Percentiles rank a stretch among this genome's conserved stretches.
Evolutionary conservation across 208 protist genomes (phyloP).

Genomic region (Leishmania arabica): DNA sequence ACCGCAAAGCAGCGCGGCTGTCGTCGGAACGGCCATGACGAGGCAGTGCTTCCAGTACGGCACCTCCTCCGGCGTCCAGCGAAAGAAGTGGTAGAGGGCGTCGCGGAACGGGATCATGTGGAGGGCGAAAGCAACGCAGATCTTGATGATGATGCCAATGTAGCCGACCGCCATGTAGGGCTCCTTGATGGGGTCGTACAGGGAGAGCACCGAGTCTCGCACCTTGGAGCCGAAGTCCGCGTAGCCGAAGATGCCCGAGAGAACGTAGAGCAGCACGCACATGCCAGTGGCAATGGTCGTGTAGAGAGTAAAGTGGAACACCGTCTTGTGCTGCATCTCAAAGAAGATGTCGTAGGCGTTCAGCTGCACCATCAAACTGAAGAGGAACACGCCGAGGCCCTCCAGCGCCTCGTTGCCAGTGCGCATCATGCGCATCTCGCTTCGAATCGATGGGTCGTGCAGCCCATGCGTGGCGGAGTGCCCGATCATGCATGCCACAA

Average conservation of each 20-base stretch:
- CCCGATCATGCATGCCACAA: slow-evolving; percentile 55
- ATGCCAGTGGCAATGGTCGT: slow-evolving; percentile 37
- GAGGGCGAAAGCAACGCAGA: slow-evolving; percentile 58
- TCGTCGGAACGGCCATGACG: slow-evolving; percentile 27
- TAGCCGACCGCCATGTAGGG: slow-evolving; percentile 62
- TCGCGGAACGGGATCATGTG: slow-evolving; percentile 62
- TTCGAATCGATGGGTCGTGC: slow-evolving; percentile 29
- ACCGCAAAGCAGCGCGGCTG: slow-evolving; percentile 28
- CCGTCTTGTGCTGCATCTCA: slow-evolving; percentile 55
- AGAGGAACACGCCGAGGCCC: slow-evolving; percentile 54
- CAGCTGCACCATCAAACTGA: slow-evolving; percentile 36
- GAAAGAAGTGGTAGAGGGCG: slow-evolving; percentile 49
- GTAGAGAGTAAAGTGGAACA: slow-evolving; percentile 40
- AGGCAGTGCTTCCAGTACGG: slow-evolving; percentile 40
- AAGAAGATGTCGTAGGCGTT: slow-evolving; percentile 57
- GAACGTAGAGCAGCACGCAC: slow-evolving; percentile 54
- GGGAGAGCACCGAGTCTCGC: slow-evolving; percentile 38
- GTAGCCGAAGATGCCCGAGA: slow-evolving; percentile 67
- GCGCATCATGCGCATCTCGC: slow-evolving; percentile 35
- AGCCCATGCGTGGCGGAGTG: slow-evolving; percentile 47
- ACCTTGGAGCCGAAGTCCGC: slow-evolving; percentile 54
- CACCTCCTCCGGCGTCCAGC: slow-evolving; percentile 25
- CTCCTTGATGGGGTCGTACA: slow-evolving; percentile 55
- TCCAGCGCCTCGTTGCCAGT: slow-evolving; percentile 52
- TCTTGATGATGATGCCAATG: slow-evolving; percentile 63